phyloP scores from a whole-genome alignment of 2,329 filamentous ascomycete species.

The Clonostachys rosea region DNA sequence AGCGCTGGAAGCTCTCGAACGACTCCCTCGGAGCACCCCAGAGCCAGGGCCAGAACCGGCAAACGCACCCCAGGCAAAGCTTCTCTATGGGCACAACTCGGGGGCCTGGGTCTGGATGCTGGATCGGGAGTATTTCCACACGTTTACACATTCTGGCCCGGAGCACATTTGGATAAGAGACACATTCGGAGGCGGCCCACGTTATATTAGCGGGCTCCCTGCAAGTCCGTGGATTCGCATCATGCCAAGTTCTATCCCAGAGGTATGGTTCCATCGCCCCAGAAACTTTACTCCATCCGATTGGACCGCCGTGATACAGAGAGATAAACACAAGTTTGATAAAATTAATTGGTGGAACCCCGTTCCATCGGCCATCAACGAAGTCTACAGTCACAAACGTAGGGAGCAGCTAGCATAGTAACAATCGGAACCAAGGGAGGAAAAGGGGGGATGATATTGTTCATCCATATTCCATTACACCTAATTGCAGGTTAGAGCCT shows the following conservation, averaged over 20 bases:
- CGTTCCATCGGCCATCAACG: too few relatives aligned
- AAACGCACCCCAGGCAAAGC: background rate
- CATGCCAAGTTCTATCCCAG: background rate
- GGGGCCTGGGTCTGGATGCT: slow-evolving; percentile 1
- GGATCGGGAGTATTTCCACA: background rate
- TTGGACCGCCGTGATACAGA: background rate
- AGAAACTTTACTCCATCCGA: background rate
- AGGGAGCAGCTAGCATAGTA: too few relatives aligned
- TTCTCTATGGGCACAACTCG: too few relatives aligned
- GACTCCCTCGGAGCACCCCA: background rate
- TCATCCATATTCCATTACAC: too few relatives aligned
- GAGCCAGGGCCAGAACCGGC: background rate
- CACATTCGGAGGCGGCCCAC: background rate
- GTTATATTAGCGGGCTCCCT: background rate
- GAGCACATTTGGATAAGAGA: background rate
- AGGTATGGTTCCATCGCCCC: background rate
- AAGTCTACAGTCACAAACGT: too few relatives aligned
- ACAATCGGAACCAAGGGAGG: too few relatives aligned
- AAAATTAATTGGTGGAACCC: background rate
- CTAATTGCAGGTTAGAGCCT: too few relatives aligned
- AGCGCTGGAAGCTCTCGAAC: background rate
- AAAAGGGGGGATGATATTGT: too few relatives aligned
- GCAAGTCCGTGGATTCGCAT: background rate
- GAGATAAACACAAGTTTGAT: background rate
- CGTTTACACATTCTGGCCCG: background rate